phyloP scores from a whole-genome alignment of 805 yeast genomes.

The Candida odintsovae region DNA sequence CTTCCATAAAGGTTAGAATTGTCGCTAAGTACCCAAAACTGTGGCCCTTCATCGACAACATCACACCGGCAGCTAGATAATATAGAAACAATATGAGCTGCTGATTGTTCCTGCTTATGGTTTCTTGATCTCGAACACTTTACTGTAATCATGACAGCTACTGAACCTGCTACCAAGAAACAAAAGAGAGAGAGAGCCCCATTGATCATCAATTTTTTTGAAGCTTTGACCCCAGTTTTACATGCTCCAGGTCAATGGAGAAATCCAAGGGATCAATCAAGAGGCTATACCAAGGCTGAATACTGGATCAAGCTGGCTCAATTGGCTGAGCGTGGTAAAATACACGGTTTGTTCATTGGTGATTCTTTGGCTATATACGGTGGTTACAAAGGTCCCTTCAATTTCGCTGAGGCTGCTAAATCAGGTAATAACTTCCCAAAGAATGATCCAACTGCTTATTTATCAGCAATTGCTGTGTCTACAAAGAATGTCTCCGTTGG shows the following conservation, averaged over 20 bases:
- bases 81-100: not conserved
- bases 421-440: conserved; percentile 32
- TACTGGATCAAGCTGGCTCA: conserved; percentile 37
- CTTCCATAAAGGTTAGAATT: not conserved
- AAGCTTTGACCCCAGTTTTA: conserved; percentile 20
- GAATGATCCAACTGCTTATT: conserved; percentile 33
- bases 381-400: conserved; percentile 36
- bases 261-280: conserved; percentile 22
- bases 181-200: conserved; percentile 8
- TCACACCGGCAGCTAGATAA: too few species aligned
- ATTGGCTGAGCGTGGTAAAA: conserved; percentile 34
- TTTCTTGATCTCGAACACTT: conserved; percentile 25
- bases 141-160: not conserved
- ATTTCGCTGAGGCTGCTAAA: conserved; percentile 30
- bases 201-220: conserved; percentile 20
- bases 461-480: conserved; percentile 37
- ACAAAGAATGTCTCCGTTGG: conserved; percentile 38
- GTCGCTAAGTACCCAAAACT: not conserved
- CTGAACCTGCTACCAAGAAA: not conserved
- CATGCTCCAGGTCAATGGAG: conserved; percentile 25
- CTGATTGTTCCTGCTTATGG: not conserved
- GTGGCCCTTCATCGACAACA: not conserved
- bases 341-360: conserved; percentile 35
- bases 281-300: conserved; percentile 23
- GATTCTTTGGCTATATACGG: conserved; percentile 37